Evolutionary conservation across 805 yeast species (phyloP).

Genomic region (Saturnispora saitoi): DNA sequence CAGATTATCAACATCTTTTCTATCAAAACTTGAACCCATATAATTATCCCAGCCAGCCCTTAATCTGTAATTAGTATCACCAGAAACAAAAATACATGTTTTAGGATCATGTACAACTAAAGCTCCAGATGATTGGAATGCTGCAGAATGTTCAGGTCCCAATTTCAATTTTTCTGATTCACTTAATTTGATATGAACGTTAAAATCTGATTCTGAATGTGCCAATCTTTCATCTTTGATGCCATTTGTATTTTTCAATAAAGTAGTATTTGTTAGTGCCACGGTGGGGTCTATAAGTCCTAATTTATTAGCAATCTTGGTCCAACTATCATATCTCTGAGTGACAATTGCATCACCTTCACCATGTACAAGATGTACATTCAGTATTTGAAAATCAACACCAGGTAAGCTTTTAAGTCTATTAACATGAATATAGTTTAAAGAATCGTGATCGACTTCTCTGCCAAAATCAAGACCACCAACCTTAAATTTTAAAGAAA

Average conservation of each 20-base stretch:
- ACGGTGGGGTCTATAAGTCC: constrained; percentile 12
- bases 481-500: constrained; percentile 34
- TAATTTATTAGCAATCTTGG: constrained; percentile 11
- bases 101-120: constrained; percentile 5
- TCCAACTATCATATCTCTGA: constrained; percentile 14
- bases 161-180: constrained; percentile 4
- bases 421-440: background rate
- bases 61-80: constrained; percentile 49
- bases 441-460: background rate
- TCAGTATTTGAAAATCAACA: constrained; percentile 30
- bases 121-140: background rate
- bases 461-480: constrained; percentile 23
- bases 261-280: constrained; percentile 4
- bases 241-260: constrained; percentile 4
- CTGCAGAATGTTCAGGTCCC: background rate
- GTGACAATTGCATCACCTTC: constrained; percentile 16
- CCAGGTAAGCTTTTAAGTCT: constrained; percentile 20
- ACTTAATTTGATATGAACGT: constrained; percentile 1
- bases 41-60: constrained; percentile 14
- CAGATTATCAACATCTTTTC: constrained; percentile 5
- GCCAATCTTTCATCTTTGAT: constrained; percentile 1
- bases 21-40: constrained; percentile 6
- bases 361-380: constrained; percentile 51
- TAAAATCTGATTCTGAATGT: constrained; percentile 3
- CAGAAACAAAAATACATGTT: constrained; percentile 31